A percentile compares a stretch with the other conserved stretches of the same genome.
Conservation (phyloP, 768 basidiomycete species). For the Xerocomellus chrysenteron region DNA sequence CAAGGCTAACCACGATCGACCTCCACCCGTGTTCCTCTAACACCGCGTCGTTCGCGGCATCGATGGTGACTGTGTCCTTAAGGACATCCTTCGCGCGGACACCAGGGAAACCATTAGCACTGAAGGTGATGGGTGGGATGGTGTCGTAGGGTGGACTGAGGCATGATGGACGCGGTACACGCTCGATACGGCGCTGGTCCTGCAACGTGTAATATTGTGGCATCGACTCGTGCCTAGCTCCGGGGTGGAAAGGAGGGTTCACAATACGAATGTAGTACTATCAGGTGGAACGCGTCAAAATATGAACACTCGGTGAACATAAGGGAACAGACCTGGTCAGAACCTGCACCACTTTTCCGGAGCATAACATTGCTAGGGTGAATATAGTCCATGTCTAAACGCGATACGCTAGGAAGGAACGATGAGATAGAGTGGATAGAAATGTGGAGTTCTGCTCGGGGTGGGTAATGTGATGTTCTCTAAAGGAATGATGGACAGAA, state of each 20-base stretch:
- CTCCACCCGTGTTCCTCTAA: conserved; percentile 22
- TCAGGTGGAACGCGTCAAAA: neutral
- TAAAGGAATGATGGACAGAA: neutral
- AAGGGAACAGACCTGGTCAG: conserved; percentile 2
- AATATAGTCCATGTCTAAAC: neutral
- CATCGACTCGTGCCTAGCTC: conserved; percentile 11
- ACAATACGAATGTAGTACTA: conserved; percentile 12
- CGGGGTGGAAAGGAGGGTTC: conserved; percentile 25
- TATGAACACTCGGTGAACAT: neutral
- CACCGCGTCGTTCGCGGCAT: conserved; percentile 16
- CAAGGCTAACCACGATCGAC: conserved; percentile 16
- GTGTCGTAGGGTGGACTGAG: conserved; percentile 14
- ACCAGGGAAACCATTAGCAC: conserved; percentile 18
- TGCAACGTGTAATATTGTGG: conserved; percentile 14
- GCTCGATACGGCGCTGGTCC: conserved; percentile 19
- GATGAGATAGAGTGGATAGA: neutral
- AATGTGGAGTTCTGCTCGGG: conserved; percentile 1
- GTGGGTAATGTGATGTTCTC: neutral
- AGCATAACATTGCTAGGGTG: neutral
- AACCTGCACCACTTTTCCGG: neutral
- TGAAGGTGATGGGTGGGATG: conserved; percentile 20
- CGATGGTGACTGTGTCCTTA: conserved; percentile 8
- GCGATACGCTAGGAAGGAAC: neutral
- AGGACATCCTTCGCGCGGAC: conserved; percentile 18
- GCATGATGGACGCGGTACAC: conserved; percentile 16